Evolutionary conservation across 371 early-diverging fungal genomes (phyloP), one percentile per base, ranked within the genome.

Genomic region (Choanephora cucurbitarum): DNA sequence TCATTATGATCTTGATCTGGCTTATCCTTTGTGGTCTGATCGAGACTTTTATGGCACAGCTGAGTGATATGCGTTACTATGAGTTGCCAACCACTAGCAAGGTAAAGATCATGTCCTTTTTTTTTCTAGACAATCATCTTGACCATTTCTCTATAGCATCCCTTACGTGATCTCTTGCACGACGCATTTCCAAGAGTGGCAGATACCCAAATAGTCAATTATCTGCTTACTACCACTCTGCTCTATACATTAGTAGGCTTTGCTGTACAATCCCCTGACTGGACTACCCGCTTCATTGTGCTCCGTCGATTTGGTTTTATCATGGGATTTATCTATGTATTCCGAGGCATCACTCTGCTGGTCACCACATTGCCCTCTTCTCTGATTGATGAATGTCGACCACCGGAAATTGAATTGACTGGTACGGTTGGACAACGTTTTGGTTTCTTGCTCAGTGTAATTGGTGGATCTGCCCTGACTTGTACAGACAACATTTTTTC

Each of bases 401-500:
- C 85, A 1, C 61, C 75, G 11, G 55, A 63, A 5, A 44, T 58
- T 28, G 48, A 64, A 50, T 22, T 70, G 13, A 47, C 64, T 17
- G 78, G 67, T 15, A 51, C 58, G 17, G 55, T 59, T 5, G 58
- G 45, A 1, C 53, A 66, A 24, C 63, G 77, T 9, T 69, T 73
- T 49, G 58, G 48, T 5, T 73, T 69, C 34, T 39, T 73, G 5
- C 55, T 64, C 14, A 32, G 44, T 14, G 64, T 71, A 8, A 54
- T 73, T 19, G 44, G 61, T 49, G 62, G 69, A 33, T 21, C 66
- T 6, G 64, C 73, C 17, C 70, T 79, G 46, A 79, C 84, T 18
- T 91, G 90, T 63, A 89, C 90, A 0, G 88, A 90, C 65, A 85
- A 85, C 46, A 83, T 91, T 44, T 91, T 84, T 61, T 89, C 89